A percentile compares a stretch with the other conserved stretches of the same genome.
Evolutionary conservation across 495 filamentous ascomycete genomes (phyloP).

Genomic region (Achaetomiella virescens): DNA sequence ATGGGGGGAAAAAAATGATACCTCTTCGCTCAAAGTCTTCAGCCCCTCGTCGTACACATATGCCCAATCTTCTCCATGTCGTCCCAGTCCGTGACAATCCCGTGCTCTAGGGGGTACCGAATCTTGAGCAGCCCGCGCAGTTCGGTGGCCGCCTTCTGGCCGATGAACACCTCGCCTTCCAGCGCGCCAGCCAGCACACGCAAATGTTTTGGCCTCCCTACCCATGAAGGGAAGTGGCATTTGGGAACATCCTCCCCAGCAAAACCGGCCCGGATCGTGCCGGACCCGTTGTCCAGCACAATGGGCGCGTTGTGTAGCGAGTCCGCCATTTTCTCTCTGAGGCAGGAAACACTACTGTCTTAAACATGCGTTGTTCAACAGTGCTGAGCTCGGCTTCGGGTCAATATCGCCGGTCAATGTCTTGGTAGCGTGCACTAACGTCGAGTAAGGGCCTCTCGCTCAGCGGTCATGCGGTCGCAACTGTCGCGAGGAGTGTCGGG

Average conservation of each 20-base stretch:
- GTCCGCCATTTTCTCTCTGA: conserved; percentile 55
- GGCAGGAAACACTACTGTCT: neutral
- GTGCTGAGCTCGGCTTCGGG: neutral
- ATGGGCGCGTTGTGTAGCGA: conserved; percentile 94
- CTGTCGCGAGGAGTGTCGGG: neutral
- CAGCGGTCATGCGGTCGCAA: no score
- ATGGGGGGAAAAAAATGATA: conserved; percentile 24
- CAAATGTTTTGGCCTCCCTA: conserved; percentile 94
- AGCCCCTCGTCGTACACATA: conserved; percentile 59
- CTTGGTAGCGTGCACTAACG: neutral
- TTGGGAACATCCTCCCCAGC: conserved; percentile 93
- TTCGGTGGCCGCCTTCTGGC: conserved; percentile 80
- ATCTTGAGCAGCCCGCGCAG: conserved; percentile 92
- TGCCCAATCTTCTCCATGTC: conserved; percentile 99
- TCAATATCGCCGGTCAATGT: neutral
- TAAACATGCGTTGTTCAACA: neutral
- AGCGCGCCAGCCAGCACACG: conserved; percentile 90
- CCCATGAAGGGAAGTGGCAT: conserved; percentile 96
- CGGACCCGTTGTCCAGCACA: conserved; percentile 97
- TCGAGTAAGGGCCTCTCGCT: neutral
- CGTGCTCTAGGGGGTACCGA: conserved; percentile 90
- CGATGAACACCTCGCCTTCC: conserved; percentile 97
- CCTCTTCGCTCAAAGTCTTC: conserved; percentile 95
- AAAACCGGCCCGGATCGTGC: conserved; percentile 95
- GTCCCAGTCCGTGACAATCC: conserved; percentile 98